Base-by-base conservation (phyloP, 495 filamentous ascomycete species). In the Aspergillus coremiiformis region DNA sequence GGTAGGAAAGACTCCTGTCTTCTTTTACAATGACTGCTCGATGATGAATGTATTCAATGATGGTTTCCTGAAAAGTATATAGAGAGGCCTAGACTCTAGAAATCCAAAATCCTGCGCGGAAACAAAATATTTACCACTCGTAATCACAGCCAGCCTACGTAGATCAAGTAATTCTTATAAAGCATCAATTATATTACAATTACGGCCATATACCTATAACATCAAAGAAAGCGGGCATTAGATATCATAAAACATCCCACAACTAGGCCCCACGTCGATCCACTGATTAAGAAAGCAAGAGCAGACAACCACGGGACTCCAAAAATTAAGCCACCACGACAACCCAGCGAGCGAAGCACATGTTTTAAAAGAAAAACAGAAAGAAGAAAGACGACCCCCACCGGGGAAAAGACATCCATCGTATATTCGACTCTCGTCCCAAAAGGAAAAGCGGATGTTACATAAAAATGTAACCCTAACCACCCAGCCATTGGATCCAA, bases 11-110 rank as follows among this genome's bases (percentile, higher is more conserved):
- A 10, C 32, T 26, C n/a, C 35, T 10, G 37, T 35, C n/a, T 11
- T 42, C 8, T 51, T 46, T 27, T 51, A 42, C 53, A 44, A 62
- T 56, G 59, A 56, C 51, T 59, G 47, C 42, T 59, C 58, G 56
- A 63, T 52, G 56, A 62, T 49, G 54, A 59, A 63, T 59, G 56
- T 57, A 63, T 59, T n/a, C 52, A 39, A 63, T 49, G 54, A 59
- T 55, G 56, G 55, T 43, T 57, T 37, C 49, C 50, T 41, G 17
- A 59, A 62, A 59, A 59, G 56, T 59, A 59, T 53, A 63, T 59
- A 60, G 54, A 60, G 47, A 55, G 32, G 32, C 44, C 51, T 29
- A 43, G 37, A 47, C 47, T 37, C 58, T 58, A 58, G 50, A 63
- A 51, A 33, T 57, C 35, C 23, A 55, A 56, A 58, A 55, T n/a